phyloP scores from a whole-genome alignment of 2,329 filamentous ascomycete species.

The Magnaporthiopsis rhizophila region DNA sequence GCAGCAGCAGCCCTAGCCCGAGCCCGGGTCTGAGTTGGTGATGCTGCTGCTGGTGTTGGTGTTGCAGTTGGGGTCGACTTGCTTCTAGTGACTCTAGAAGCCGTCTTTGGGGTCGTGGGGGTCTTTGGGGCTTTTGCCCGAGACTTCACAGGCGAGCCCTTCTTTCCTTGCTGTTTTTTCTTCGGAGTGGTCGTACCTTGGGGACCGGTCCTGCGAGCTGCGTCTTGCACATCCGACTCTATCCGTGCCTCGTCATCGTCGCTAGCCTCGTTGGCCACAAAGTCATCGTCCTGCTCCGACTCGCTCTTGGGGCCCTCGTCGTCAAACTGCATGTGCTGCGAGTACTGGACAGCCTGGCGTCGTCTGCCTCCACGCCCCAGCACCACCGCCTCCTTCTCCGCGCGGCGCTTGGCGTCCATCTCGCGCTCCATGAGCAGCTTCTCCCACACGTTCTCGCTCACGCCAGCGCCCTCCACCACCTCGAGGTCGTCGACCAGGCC shows the following conservation, averaged over 20 bases:
- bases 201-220: conserved; percentile 2
- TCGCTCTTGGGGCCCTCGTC: conserved; percentile 17
- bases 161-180: background rate
- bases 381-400: conserved; percentile 59
- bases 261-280: conserved; percentile 16
- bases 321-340: conserved; percentile 3
- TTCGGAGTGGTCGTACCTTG: conserved; percentile 12
- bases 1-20: background rate
- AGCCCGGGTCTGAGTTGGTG: background rate
- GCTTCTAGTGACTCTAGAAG: background rate
- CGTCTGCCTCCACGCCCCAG: conserved; percentile 79
- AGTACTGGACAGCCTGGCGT: conserved; percentile 37
- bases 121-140: background rate
- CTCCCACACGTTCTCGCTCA: conserved; percentile 75
- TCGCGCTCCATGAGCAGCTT: conserved; percentile 80
- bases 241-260: conserved; percentile 13
- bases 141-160: background rate
- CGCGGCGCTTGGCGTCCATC: conserved; percentile 65
- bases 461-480: conserved; percentile 35
- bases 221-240: background rate
- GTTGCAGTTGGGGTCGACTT: background rate
- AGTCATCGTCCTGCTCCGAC: conserved; percentile 20
- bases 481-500: conserved; percentile 56
- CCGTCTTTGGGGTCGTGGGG: background rate
- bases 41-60: conserved; percentile 2